A percentile compares a stretch with the other conserved stretches of the same genome.
phyloP scores from a whole-genome alignment of 148 eudicot species.

The Salicornia ramosissima region DNA sequence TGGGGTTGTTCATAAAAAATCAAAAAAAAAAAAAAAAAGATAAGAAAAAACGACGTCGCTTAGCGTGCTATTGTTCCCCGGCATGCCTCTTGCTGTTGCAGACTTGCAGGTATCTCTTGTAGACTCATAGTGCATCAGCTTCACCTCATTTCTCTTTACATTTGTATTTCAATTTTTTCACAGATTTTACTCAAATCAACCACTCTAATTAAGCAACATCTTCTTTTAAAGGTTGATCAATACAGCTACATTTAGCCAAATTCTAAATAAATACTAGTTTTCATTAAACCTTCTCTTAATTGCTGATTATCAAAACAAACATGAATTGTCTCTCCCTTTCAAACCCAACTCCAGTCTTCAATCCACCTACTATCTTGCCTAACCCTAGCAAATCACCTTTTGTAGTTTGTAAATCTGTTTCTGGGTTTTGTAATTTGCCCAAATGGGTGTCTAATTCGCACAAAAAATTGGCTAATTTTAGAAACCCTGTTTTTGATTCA shows the following conservation, averaged over 20 bases:
- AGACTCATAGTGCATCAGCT: too few species aligned
- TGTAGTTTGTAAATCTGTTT: conserved; percentile 1
- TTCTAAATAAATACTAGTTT: not conserved
- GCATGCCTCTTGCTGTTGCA: conserved; percentile 3
- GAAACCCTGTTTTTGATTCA: not conserved
- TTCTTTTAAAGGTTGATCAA: not conserved
- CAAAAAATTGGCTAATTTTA: conserved; percentile 1
- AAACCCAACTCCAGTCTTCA: conserved; percentile 13
- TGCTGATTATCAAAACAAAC: not conserved
- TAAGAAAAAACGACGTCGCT: not conserved
- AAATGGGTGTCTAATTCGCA: conserved; percentile 19
- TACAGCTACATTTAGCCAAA: not conserved
- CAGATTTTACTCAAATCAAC: too few species aligned
- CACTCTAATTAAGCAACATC: too few species aligned
- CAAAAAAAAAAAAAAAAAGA: too few species aligned
- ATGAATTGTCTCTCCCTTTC: conserved; percentile 19
- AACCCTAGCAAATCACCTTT: not conserved
- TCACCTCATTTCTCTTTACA: not conserved
- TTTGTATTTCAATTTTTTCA: too few species aligned
- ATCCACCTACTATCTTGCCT: not conserved
- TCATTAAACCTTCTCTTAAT: not conserved
- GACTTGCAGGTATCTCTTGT: too few species aligned
- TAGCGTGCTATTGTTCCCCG: not conserved
- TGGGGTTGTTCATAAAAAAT: too few species aligned
- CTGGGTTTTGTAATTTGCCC: conserved; percentile 21